Percentiles rank a stretch among this genome's conserved stretches.
phyloP scores from a whole-genome alignment of 2,329 filamentous ascomycete genomes.

The Diplodia corticola region DNA sequence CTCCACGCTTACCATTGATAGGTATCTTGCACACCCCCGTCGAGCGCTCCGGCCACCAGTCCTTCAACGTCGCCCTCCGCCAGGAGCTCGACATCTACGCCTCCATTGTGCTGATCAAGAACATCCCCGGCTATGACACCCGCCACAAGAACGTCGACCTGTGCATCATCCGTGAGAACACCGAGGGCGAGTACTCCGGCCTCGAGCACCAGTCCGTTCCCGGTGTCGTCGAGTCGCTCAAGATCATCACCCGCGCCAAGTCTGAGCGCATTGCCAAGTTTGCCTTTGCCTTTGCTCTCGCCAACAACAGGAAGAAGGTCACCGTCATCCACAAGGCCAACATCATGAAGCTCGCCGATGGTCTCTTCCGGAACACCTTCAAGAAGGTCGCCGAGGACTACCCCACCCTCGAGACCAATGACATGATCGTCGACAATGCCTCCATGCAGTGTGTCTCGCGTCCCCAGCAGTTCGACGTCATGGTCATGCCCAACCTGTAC shows the following conservation, averaged over 20 bases:
- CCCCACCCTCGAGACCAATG: conserved; percentile 91
- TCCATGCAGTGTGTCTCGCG: conserved; percentile 98
- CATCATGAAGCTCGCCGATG: conserved; percentile 99
- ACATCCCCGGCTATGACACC: conserved; percentile 97
- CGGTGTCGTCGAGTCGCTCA: conserved; percentile 97
- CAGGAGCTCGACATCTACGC: conserved; percentile 99
- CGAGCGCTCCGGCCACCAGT: conserved; percentile 94
- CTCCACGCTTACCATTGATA: conserved; percentile 27
- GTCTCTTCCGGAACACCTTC: conserved; percentile 98
- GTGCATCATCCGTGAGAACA: conserved; percentile 99
- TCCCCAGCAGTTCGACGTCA: conserved; percentile 98
- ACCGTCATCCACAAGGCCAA: conserved; percentile 99
- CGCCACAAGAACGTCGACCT: conserved; percentile 97
- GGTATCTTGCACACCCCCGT: conserved; percentile 94
- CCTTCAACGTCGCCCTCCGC: conserved; percentile 98
- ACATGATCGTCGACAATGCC: conserved; percentile 99
- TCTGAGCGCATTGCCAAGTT: conserved; percentile 99
- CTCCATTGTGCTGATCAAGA: conserved; percentile 97
- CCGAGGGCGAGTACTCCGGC: conserved; percentile 98
- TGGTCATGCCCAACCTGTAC: conserved; percentile 99
- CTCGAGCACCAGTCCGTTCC: conserved; percentile 97
- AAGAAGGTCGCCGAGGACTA: conserved; percentile 91
- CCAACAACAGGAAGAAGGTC: conserved; percentile 99
- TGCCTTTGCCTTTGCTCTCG: conserved; percentile 94
- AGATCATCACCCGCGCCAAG: conserved; percentile 99